phyloP scores from a whole-genome alignment of 495 filamentous ascomycete species.

The Chaetomium cochliodes region DNA sequence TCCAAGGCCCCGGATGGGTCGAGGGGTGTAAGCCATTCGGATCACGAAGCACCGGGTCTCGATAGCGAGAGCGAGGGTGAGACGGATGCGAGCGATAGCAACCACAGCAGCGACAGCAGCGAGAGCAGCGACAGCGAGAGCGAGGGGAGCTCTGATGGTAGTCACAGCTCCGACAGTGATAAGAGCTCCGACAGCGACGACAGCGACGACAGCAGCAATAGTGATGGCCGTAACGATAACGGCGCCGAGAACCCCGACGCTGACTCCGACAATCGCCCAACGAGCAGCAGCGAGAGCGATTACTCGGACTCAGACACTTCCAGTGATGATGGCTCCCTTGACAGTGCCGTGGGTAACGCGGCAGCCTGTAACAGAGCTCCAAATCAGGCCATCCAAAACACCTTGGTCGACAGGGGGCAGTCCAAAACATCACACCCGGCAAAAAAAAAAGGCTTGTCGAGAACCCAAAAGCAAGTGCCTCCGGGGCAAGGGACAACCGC shows the following conservation, averaged over 20 bases:
- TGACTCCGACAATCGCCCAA: too few relatives aligned
- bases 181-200: too few relatives aligned
- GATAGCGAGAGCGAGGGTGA: constrained; percentile 15
- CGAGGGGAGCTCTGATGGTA: too few relatives aligned
- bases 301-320: constrained; percentile 10
- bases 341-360: background rate
- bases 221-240: constrained; percentile 32
- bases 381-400: background rate
- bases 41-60: background rate
- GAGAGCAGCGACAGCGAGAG: background rate
- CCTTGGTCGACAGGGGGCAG: background rate
- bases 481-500: constrained; percentile 38
- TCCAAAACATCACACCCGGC: background rate
- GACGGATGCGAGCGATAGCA: constrained; percentile 14
- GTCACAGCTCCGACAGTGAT: constrained; percentile 3
- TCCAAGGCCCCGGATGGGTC: constrained; percentile 7
- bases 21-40: background rate
- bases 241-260: constrained; percentile 26
- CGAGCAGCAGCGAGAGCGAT: constrained; percentile 10
- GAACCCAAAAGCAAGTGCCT: constrained; percentile 20
- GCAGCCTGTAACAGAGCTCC: background rate
- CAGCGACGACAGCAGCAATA: background rate
- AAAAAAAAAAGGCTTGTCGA: background rate
- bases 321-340: constrained; percentile 6
- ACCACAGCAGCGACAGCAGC: constrained; percentile 10